Percentiles rank a stretch among this genome's conserved stretches.
These are phyloP conservation scores for Stellera chamaejasme DNA, from an alignment of 345 rosid species.

Conservation along the genomic window DNA sequence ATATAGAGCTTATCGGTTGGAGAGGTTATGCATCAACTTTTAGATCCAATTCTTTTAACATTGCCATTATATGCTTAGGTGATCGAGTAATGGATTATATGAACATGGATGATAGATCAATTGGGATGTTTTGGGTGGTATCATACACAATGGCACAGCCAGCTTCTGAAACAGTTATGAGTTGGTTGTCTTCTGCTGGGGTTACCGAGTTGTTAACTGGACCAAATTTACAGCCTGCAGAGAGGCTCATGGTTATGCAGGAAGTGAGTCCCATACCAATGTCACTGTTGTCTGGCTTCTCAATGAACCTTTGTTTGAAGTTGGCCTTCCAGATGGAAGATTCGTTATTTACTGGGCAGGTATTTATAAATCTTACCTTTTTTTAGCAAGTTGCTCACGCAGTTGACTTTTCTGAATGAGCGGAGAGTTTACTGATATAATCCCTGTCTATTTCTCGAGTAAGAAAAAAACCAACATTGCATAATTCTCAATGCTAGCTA, in stretches of 20 bases:
- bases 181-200: conserved; percentile 83
- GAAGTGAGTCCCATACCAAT: conserved; percentile 96
- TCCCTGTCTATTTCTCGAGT: no score
- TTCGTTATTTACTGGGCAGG: conserved; percentile 79
- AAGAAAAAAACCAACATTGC: no score
- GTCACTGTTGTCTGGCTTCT: conserved; percentile 83
- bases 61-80: conserved; percentile 36
- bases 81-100: conserved; percentile 89
- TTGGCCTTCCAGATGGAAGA: conserved; percentile 82
- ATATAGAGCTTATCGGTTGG: no score
- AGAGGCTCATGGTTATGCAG: conserved; percentile 68
- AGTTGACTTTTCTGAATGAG: no score
- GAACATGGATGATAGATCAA: conserved; percentile 94
- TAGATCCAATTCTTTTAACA: conserved; percentile 1
- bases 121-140: conserved; percentile 99
- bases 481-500: no score
- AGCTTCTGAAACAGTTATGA: conserved; percentile 75
- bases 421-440: no score
- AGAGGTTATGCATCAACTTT: no score
- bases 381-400: conserved; percentile 4
- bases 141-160: conserved; percentile 96
- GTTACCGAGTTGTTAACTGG: conserved; percentile 53
- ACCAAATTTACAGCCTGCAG: conserved; percentile 59
- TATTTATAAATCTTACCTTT: conserved; percentile 24
- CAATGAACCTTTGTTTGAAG: conserved; percentile 74